phyloP scores from a whole-genome alignment of 371 early-diverging fungal genomes.

The Actinomortierella wolfii region DNA sequence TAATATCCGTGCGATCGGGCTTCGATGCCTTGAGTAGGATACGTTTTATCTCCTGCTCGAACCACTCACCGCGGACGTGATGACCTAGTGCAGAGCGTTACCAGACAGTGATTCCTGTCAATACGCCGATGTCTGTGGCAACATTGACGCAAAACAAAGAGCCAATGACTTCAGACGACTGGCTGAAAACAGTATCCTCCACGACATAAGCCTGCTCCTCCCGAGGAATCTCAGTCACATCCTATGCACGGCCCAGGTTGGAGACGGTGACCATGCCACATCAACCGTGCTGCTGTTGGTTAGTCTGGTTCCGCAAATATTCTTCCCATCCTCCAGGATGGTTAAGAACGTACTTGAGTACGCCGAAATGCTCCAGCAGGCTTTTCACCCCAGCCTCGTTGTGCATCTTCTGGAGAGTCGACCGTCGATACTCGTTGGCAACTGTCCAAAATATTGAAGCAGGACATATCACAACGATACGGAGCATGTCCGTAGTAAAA shows the following conservation, averaged over 20 bases:
- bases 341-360: conserved; percentile 16
- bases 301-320: conserved; percentile 6
- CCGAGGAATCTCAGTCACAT: conserved; percentile 6
- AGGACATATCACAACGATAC: conserved; percentile 13
- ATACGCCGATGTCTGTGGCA: conserved; percentile 21
- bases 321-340: conserved; percentile 25
- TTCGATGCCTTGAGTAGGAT: conserved; percentile 20
- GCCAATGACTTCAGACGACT: conserved; percentile 5
- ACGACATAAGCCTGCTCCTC: conserved; percentile 9
- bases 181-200: conserved; percentile 20
- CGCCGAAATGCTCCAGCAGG: conserved; percentile 17
- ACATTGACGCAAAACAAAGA: conserved; percentile 11
- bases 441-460: conserved; percentile 20
- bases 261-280: conserved; percentile 18
- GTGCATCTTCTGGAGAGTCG: conserved; percentile 5
- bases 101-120: conserved; percentile 14
- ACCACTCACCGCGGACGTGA: conserved; percentile 8
- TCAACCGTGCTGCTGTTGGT: conserved; percentile 30
- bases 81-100: conserved; percentile 19
- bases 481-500: conserved; percentile 14
- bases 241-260: conserved; percentile 32
- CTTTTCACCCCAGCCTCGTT: conserved; percentile 6
- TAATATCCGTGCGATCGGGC: conserved; percentile 7
- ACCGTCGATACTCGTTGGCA: conserved; percentile 7
- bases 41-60: conserved; percentile 23